Evolutionary conservation across 1,139 yeast species (phyloP).

Genomic region (Geotrichum macrosporum): DNA sequence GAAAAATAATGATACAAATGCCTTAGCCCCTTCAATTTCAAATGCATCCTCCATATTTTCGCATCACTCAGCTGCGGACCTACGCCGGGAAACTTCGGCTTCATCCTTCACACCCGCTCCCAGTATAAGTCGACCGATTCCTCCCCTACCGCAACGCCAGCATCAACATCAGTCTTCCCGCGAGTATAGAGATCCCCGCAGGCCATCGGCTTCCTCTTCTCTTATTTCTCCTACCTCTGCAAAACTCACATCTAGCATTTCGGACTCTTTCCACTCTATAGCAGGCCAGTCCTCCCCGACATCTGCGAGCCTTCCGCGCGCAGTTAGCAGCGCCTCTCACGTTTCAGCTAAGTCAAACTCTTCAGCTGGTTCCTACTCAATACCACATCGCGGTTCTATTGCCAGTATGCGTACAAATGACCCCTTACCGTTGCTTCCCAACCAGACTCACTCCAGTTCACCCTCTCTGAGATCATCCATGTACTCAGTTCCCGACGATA

Average conservation of each 20-base stretch:
- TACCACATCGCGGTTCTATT: constrained; percentile 15
- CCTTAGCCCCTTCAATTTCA: not conserved
- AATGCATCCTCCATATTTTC: constrained; percentile 5
- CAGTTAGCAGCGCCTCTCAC: constrained; percentile 10
- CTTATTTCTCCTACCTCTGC: constrained; percentile 5
- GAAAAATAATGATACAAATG: not conserved
- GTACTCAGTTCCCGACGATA: constrained; percentile 16
- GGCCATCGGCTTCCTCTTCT: constrained; percentile 2
- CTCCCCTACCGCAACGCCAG: constrained; percentile 17
- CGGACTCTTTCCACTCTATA: constrained; percentile 4
- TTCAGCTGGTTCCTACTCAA: constrained; percentile 7
- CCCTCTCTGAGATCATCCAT: constrained; percentile 11
- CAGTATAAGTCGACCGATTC: constrained; percentile 20
- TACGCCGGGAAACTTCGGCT: constrained; percentile 14
- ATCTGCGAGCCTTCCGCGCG: constrained; percentile 4
- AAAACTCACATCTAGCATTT: constrained; percentile 3
- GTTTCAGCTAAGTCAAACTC: constrained; percentile 6
- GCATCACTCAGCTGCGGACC: constrained; percentile 1
- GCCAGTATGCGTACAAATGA: constrained; percentile 17
- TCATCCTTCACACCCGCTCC: constrained; percentile 18
- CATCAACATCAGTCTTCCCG: constrained; percentile 7
- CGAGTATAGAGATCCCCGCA: constrained; percentile 4
- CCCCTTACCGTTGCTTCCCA: constrained; percentile 8
- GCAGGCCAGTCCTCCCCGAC: constrained; percentile 7
- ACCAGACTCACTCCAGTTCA: constrained; percentile 4